phyloP scores from a whole-genome alignment of 805 yeast species.

The Wickerhamomyces tratensis region DNA sequence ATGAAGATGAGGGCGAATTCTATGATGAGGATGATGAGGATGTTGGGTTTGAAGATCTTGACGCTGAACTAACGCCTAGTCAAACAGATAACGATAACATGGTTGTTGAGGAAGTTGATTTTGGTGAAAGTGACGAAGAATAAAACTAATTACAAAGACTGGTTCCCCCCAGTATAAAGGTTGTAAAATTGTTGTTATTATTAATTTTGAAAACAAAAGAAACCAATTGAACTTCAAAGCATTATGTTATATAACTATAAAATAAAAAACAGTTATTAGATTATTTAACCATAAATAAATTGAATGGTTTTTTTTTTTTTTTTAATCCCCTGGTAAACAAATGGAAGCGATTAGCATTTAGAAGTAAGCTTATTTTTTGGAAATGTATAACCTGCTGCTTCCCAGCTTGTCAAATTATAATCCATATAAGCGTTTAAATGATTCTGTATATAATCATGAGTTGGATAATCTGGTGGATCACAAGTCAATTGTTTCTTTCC shows the following conservation, averaged over 20 bases:
- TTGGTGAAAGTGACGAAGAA: conserved; percentile 22
- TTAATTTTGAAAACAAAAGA: no score
- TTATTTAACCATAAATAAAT: no score
- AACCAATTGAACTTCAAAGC: no score
- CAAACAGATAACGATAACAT: background rate
- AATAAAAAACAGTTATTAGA: no score
- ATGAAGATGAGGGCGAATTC: conserved; percentile 40
- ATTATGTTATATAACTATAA: no score
- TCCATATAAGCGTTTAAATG: conserved; percentile 66
- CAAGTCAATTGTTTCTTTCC: conserved; percentile 57
- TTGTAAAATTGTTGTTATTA: no score
- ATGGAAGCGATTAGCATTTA: conserved; percentile 23
- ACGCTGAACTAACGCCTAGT: background rate
- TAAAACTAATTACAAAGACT: no score
- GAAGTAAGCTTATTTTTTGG: conserved; percentile 59
- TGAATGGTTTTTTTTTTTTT: no score
- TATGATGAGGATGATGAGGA: conserved; percentile 30
- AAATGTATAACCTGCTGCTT: conserved; percentile 54
- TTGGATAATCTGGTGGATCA: conserved; percentile 82
- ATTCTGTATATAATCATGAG: conserved; percentile 65
- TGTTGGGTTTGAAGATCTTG: conserved; percentile 18
- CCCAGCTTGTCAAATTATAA: conserved; percentile 68
- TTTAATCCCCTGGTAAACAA: no score
- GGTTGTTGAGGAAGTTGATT: conserved; percentile 19
- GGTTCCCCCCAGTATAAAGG: no score